These are phyloP conservation scores for Colletotrichum paranaense DNA, from an alignment of 2,329 filamentous ascomycete genomes.

Conservation along the genomic window DNA sequence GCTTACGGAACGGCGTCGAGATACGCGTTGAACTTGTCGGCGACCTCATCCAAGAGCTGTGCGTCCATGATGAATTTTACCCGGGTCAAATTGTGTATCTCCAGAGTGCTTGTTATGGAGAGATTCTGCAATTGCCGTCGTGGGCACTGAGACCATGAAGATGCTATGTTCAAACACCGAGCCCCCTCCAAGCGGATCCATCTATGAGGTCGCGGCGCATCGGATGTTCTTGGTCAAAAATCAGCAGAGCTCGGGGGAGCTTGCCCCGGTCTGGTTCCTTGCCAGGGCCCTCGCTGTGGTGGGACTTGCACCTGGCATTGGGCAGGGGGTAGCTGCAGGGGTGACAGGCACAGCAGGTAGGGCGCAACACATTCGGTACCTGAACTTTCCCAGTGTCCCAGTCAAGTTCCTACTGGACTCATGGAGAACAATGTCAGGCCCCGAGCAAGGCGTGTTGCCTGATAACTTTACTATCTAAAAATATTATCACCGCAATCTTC, in stretches of 20 bases:
- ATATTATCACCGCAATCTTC: no score
- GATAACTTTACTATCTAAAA: not conserved
- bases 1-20: conserved; percentile 28
- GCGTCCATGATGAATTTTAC: conserved; percentile 22
- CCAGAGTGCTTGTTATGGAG: not conserved
- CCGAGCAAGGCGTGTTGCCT: not conserved
- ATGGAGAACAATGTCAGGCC: not conserved
- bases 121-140: not conserved
- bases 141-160: not conserved
- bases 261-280: conserved; percentile 23
- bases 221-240: conserved; percentile 28
- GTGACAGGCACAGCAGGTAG: not conserved
- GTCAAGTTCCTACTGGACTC: not conserved
- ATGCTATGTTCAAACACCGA: not conserved
- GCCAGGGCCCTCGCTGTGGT: not conserved
- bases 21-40: conserved; percentile 16
- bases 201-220: conserved; percentile 1
- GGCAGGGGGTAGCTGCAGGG: conserved; percentile 15
- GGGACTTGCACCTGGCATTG: not conserved
- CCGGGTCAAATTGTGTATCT: not conserved
- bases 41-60: conserved; percentile 20
- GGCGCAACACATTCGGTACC: not conserved
- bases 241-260: conserved; percentile 32
- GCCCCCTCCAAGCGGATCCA: conserved; percentile 2
- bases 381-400: not conserved